Evolutionary conservation across 208 protist genomes (phyloP), one percentile per base, ranked within the genome.

Genomic region (Crithidia fasciculata): DNA sequence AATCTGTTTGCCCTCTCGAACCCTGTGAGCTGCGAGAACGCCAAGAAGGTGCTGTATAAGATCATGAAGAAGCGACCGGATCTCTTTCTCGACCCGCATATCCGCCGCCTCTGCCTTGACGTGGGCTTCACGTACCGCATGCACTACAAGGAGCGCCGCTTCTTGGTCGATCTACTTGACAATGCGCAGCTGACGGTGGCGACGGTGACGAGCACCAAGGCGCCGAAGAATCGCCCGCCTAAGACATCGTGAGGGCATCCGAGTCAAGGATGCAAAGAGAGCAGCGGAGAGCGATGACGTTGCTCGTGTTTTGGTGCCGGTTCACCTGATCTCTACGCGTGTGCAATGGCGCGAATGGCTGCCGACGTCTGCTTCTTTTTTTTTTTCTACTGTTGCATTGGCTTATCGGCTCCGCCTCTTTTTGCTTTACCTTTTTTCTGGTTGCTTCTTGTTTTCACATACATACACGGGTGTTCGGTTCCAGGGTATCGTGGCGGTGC

Each of bases 91-190:
- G 83, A 91, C 12, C 81, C 86, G 28, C 19, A 68, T 50, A 81
- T 92, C 58, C 83, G 84, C 53, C 66, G 72, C n/a, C 69, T 94
- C 40, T 84, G 83, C 63, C 80, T 94, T 49, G 84, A 90, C 2
- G 78, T 77, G 2, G 72, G 77, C 40, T 68, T 72, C 18, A 85
- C 79, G n/a, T 93, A 88, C 80, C 87, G 84, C 37, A 87, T 97
- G 89, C 83, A 87, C 18, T 82, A 90, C 60, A 82, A 69, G 36
- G 90, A 97, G 78, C 82, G 92, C n/a, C 92, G 92, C 53, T 97
- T 95, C 57, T 80, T 97, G 18, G 86, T 85, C 4, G 86, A 91
- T 54, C 54, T 97, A 37, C 78, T 97, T 18, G 87, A 94, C 37
- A 87, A 84, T 39, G 88, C 91, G 18, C 90, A 91, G 65, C 68